Conservation (phyloP, 2,329 filamentous ascomycete genomes). For the Graphilbum sp. region DNA sequence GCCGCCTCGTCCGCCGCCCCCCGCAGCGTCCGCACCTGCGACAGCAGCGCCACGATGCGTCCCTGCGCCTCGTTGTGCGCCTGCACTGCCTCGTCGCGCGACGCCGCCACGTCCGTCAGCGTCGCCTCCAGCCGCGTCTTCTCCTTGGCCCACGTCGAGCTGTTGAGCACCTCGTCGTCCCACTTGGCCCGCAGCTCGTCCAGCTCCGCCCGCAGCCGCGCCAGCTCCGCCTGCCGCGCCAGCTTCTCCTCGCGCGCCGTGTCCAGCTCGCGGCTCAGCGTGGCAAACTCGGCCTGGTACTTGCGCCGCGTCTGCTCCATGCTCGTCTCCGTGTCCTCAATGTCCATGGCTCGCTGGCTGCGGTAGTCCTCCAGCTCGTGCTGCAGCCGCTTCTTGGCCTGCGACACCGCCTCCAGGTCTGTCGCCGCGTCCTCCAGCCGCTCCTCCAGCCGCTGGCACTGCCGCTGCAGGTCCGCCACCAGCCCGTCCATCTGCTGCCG, state of each 20-base stretch:
- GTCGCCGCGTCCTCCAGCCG: slow-evolving; percentile 81
- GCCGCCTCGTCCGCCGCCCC: slow-evolving; percentile 73
- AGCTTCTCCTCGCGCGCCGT: slow-evolving; percentile 77
- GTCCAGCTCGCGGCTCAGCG: slow-evolving; percentile 81
- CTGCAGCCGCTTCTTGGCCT: slow-evolving; percentile 86
- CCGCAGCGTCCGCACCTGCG: slow-evolving; percentile 73
- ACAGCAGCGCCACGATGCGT: slow-evolving; percentile 79
- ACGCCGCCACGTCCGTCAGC: slow-evolving; percentile 72
- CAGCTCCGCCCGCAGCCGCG: slow-evolving; percentile 81
- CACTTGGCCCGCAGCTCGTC: slow-evolving; percentile 91
- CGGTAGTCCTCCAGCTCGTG: slow-evolving; percentile 97
- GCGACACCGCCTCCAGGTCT: slow-evolving; percentile 68
- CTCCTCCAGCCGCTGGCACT: slow-evolving; percentile 81
- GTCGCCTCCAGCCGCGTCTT: slow-evolving; percentile 84
- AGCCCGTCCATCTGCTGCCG: slow-evolving; percentile 75
- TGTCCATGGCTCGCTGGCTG: slow-evolving; percentile 84
- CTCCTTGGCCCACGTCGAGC: slow-evolving; percentile 96
- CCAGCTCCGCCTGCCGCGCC: slow-evolving; percentile 75
- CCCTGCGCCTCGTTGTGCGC: slow-evolving; percentile 91
- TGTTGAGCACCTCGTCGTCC: slow-evolving; percentile 96
- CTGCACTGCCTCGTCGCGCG: slow-evolving; percentile 82
- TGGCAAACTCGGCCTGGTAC: slow-evolving; percentile 85
- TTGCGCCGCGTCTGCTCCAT: slow-evolving; percentile 97
- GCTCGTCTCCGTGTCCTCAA: slow-evolving; percentile 89
- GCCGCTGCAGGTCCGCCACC: slow-evolving; percentile 79